A percentile compares a stretch with the other conserved stretches of the same genome.
Conservation (phyloP, 441 rosid species). For the Jatropha multifida region DNA sequence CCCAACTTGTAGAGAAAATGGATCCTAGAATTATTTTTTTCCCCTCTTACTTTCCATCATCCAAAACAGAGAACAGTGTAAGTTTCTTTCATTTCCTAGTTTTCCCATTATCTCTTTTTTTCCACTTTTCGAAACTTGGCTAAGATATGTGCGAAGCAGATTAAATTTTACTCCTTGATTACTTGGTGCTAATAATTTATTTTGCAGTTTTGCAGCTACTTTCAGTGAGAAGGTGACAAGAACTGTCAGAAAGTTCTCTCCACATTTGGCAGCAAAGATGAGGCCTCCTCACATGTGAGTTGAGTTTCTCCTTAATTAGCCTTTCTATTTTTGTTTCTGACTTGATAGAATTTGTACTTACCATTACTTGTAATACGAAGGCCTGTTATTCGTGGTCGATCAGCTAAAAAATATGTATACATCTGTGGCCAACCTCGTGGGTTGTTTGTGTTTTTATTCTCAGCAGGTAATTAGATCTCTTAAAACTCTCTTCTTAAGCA, state of each 20-base stretch:
- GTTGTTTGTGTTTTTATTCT: constrained; percentile 67
- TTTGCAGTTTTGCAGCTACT: constrained; percentile 84
- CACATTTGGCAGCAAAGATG: constrained; percentile 92
- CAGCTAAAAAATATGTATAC: constrained; percentile 66
- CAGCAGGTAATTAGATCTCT: constrained; percentile 48
- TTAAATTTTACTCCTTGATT: neutral
- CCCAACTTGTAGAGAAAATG: too few species aligned
- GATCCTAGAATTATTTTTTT: too few species aligned
- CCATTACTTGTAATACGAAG: constrained; percentile 38
- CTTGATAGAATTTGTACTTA: neutral
- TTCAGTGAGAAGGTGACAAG: constrained; percentile 88
- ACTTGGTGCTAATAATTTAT: constrained; percentile 6
- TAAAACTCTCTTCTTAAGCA: neutral
- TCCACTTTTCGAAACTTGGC: too few species aligned
- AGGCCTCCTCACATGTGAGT: constrained; percentile 87
- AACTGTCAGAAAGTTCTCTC: constrained; percentile 82
- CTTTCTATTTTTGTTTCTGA: constrained; percentile 11
- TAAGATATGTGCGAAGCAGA: neutral
- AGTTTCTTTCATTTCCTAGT: neutral
- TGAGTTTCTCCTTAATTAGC: constrained; percentile 28
- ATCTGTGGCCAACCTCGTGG: constrained; percentile 90
- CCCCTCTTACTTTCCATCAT: too few species aligned
- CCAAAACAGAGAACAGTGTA: too few species aligned
- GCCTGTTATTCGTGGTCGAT: constrained; percentile 90
- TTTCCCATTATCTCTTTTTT: too few species aligned